Evolutionary conservation across 805 yeast species (phyloP), one percentile per base, ranked within the genome.

Genomic region (Wickerhamiella musiphila): DNA sequence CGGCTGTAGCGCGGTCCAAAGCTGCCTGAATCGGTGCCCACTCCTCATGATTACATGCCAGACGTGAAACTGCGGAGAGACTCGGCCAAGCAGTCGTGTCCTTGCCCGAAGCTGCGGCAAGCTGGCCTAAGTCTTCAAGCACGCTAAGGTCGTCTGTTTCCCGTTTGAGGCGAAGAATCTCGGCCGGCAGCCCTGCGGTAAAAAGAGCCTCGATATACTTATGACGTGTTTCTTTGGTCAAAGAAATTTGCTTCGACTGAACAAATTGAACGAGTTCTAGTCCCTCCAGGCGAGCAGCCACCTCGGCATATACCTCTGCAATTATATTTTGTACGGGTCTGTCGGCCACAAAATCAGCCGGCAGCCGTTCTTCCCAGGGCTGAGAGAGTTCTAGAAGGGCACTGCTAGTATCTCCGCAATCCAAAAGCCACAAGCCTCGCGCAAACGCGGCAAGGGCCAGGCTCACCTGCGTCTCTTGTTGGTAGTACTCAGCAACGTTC

Each of bases 391-490:
- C 23, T 3, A 15, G 21, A 6, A 29, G n/a, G 5, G 31, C 32
- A 6, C 4, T 4, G 5, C 17, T 33, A 14, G 20, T 16, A 3
- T 29, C 18, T 10, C 19, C 24, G 29, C 18, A 20, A 11, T 35
- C 35, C 2, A 35, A 14, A 9, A 13, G 23, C 35, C 35, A 35
- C 5, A 35, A n/a, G 15, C 31, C 28, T 15, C 17, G 23, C 4
- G 28, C 38, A 15, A 32, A 29, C 21, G 23, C 27, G n/a, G 28
- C 29, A 30, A 31, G 34, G n/a, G 33, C 26, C 10, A 12, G 23
- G n/a, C 28, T 26, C 11, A 32, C 14, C 6, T 16, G 16, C 12
- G 29, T 23, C 26, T 29, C 26, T n/a, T n/a, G 14, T 3, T 9
- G 10, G 21, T 21, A 29, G 15, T 29, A 12, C 6, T 25, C 21